Evolutionary conservation across 2,329 filamentous ascomycete species (phyloP).

Genomic region (Amylocarpus encephaloides): DNA sequence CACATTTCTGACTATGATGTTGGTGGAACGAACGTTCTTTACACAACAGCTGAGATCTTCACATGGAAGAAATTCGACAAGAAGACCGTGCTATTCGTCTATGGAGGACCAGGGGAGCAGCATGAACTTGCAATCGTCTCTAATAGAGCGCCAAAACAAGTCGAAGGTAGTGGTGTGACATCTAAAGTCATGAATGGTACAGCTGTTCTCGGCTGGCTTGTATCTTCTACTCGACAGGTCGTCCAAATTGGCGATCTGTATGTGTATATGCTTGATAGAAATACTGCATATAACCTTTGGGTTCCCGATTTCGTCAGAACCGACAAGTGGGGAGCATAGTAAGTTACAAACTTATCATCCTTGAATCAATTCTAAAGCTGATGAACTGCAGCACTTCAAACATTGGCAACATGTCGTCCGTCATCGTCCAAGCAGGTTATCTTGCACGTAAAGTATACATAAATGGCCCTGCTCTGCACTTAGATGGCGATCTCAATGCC

Average conservation of each 20-base stretch:
- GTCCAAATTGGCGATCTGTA: constrained; percentile 38
- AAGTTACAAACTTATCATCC: constrained; percentile 12
- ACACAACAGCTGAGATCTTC: constrained; percentile 64
- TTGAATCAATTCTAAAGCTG: constrained; percentile 1
- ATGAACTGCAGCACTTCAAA: constrained; percentile 21
- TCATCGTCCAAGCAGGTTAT: constrained; percentile 60
- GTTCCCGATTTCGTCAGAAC: constrained; percentile 46
- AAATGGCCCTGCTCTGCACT: constrained; percentile 47
- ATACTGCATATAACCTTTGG: constrained; percentile 65
- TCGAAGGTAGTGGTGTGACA: constrained; percentile 28
- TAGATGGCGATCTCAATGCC: constrained; percentile 67
- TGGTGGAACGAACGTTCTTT: constrained; percentile 52
- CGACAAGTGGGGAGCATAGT: constrained; percentile 31
- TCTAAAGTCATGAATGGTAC: constrained; percentile 36
- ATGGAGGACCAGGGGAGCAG: constrained; percentile 53
- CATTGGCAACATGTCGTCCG: constrained; percentile 35
- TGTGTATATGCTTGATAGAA: constrained; percentile 45
- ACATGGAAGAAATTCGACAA: constrained; percentile 60
- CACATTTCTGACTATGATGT: constrained; percentile 62
- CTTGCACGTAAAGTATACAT: constrained; percentile 55
- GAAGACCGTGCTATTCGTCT: constrained; percentile 56
- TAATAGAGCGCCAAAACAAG: constrained; percentile 28
- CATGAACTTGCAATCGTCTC: constrained; percentile 53
- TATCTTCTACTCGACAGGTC: constrained; percentile 46
- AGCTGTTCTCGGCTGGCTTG: constrained; percentile 49